A percentile compares a stretch with the other conserved stretches of the same genome.
Conservation (phyloP, 805 yeast genomes). For the Pichia rugopelliculosa region DNA sequence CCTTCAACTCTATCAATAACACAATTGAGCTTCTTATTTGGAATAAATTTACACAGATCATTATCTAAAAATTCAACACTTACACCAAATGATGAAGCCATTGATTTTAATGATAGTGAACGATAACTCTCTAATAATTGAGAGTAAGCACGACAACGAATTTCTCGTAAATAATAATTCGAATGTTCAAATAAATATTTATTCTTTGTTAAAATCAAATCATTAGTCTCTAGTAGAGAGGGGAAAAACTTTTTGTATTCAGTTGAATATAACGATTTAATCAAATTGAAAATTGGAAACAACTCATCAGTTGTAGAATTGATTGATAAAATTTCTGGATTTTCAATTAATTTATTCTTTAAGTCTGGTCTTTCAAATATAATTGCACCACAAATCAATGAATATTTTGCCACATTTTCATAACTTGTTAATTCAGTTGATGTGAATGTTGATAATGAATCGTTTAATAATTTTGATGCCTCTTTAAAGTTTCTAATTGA, state of each 20-base stretch:
- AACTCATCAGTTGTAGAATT: conserved; percentile 62
- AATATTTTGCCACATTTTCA: conserved; percentile 83
- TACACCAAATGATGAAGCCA: conserved; percentile 94
- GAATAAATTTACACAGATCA: conserved; percentile 85
- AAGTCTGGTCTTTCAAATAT: conserved; percentile 76
- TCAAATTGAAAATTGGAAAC: conserved; percentile 74
- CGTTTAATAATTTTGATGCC: conserved; percentile 80
- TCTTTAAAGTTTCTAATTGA: conserved; percentile 81
- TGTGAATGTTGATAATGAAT: conserved; percentile 90
- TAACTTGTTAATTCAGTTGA: conserved; percentile 84
- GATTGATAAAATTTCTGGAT: conserved; percentile 85
- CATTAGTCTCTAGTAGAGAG: conserved; percentile 69
- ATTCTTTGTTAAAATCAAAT: conserved; percentile 56
- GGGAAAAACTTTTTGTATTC: conserved; percentile 78
- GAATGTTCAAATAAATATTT: conserved; percentile 71
- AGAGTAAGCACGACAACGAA: conserved; percentile 91
- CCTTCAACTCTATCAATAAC: conserved; percentile 94
- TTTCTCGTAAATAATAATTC: conserved; percentile 78
- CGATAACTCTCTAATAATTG: conserved; percentile 92
- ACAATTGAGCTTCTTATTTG: conserved; percentile 89
- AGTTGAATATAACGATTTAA: conserved; percentile 81
- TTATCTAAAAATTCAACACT: conserved; percentile 76
- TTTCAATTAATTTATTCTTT: conserved; percentile 78
- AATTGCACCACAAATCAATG: conserved; percentile 82
- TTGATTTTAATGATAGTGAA: conserved; percentile 78